These are phyloP conservation scores for Candida dendrica DNA, from an alignment of 805 yeast species.

Conservation along the genomic window DNA sequence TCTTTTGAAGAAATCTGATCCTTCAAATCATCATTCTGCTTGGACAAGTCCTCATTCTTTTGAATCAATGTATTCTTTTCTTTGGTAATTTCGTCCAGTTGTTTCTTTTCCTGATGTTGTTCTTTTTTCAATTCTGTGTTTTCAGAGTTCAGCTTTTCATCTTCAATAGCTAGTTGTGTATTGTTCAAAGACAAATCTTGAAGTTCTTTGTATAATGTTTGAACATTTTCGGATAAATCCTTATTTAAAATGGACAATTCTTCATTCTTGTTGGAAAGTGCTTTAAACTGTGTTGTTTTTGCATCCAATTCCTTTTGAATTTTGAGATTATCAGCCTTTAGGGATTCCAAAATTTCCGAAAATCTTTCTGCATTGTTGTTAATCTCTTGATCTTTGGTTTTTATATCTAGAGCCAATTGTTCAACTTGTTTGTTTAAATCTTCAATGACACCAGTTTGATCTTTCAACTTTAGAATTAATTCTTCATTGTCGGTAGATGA, in stretches of 20 bases:
- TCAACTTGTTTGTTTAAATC: constrained; percentile 6
- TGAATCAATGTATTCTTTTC: not conserved
- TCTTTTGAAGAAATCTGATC: too few relatives aligned
- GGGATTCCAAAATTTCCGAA: too few relatives aligned
- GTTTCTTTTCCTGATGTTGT: not conserved
- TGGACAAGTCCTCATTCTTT: too few relatives aligned
- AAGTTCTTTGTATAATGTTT: constrained; percentile 3
- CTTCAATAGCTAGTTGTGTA: constrained; percentile 1
- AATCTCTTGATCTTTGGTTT: not conserved
- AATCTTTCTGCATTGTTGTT: not conserved
- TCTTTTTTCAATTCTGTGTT: constrained; percentile 3
- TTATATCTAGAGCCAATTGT: not conserved
- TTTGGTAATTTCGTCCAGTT: constrained; percentile 1
- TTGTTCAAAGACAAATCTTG: not conserved
- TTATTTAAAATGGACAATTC: not conserved
- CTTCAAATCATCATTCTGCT: too few relatives aligned
- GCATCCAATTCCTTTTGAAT: not conserved
- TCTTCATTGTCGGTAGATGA: not conserved
- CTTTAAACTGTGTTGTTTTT: too few relatives aligned
- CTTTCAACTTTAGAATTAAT: not conserved
- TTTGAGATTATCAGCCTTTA: not conserved
- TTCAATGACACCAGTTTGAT: not conserved
- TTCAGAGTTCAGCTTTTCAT: constrained; percentile 7
- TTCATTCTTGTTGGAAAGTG: not conserved
- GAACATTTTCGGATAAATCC: constrained; percentile 5